Evolutionary conservation across 495 filamentous ascomycete genomes (phyloP).

Genomic region (Hypoxylon fuscum): DNA sequence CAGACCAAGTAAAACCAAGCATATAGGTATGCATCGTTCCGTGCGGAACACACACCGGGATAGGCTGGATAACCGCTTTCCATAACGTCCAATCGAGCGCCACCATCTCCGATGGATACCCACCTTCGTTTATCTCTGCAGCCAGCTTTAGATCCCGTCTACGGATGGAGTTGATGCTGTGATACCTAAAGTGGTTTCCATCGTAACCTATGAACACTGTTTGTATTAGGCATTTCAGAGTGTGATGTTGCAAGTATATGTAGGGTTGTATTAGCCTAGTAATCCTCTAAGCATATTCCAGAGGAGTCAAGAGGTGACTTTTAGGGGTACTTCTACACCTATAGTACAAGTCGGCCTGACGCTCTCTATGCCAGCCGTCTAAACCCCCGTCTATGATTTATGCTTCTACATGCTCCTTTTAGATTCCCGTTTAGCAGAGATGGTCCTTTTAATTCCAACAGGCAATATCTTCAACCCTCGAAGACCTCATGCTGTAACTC

Average conservation of each 20-base stretch:
- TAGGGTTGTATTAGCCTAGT: not conserved
- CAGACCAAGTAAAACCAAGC: not conserved
- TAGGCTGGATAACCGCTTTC: constrained; percentile 19
- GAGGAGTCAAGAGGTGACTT: constrained; percentile 2
- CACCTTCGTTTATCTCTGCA: no score
- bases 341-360: constrained; percentile 24
- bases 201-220: not conserved
- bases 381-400: constrained; percentile 19
- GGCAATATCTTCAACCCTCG: constrained; percentile 68
- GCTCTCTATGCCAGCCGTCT: constrained; percentile 31
- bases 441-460: constrained; percentile 9
- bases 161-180: not conserved
- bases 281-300: not conserved
- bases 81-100: not conserved
- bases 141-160: no score
- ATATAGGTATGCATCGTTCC: constrained; percentile 24
- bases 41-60: constrained; percentile 5
- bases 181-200: no score
- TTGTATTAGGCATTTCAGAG: not conserved
- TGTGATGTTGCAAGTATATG: not conserved
- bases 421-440: constrained; percentile 11
- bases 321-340: constrained; percentile 17
- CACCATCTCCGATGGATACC: not conserved
- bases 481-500: constrained; percentile 89
- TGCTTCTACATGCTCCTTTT: constrained; percentile 19